These are phyloP conservation scores for Breviolum minutum DNA, from an alignment of 73 alveolate genomes.

Conservation along the genomic window DNA sequence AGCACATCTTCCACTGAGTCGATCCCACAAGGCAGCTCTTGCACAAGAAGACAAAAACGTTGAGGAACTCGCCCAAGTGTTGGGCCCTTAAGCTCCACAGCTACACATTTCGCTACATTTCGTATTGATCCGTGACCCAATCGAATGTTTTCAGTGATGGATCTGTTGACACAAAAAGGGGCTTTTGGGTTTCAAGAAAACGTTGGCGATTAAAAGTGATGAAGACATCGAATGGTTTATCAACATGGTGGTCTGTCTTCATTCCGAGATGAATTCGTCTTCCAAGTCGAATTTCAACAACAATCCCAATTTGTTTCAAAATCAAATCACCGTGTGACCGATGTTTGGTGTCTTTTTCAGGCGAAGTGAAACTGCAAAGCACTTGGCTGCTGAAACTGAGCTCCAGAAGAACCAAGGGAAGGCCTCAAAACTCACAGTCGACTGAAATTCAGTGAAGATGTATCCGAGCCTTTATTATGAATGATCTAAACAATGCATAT, in stretches of 20 bases:
- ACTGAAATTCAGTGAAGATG: too few relatives aligned
- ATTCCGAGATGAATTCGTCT: too few relatives aligned
- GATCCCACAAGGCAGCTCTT: not conserved
- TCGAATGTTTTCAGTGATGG: too few relatives aligned
- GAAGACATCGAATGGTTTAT: too few relatives aligned
- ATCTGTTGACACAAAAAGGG: too few relatives aligned
- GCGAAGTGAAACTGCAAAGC: slow-evolving; percentile 60
- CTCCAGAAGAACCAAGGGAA: slow-evolving; percentile 26
- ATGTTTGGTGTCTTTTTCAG: not conserved
- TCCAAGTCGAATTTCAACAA: not conserved
- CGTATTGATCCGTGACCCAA: not conserved
- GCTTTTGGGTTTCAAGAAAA: too few relatives aligned
- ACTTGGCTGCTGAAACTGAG: slow-evolving; percentile 11
- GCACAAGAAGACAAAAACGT: slow-evolving; percentile 30
- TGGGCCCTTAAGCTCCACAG: not conserved
- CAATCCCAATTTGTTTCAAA: not conserved
- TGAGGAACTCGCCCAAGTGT: slow-evolving; percentile 24
- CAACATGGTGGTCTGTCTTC: too few relatives aligned
- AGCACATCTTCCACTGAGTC: too few relatives aligned
- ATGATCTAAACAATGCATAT: too few relatives aligned
- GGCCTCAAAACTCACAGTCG: not conserved
- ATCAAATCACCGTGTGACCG: not conserved
- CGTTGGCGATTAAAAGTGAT: too few relatives aligned
- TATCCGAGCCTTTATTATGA: too few relatives aligned
- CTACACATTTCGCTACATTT: not conserved